A percentile compares a stretch with the other conserved stretches of the same genome.
Conservation (phyloP, 2,329 filamentous ascomycete genomes). For the Zymoseptoria crescenta region DNA sequence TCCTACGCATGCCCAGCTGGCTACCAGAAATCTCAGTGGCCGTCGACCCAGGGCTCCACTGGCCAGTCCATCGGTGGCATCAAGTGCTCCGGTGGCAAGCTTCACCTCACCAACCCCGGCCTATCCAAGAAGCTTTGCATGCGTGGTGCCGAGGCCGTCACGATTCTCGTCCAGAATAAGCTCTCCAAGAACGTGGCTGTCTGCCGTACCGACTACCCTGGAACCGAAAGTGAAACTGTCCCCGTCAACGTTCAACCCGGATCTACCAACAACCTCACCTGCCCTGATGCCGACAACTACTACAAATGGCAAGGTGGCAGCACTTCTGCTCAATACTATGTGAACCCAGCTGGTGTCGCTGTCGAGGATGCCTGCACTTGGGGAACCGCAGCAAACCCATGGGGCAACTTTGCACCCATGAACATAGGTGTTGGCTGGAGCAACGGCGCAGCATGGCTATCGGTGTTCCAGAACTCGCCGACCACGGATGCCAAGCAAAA, state of each 20-base stretch:
- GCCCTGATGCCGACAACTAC: constrained; percentile 63
- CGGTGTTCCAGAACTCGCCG: constrained; percentile 75
- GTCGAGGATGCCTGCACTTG: constrained; percentile 68
- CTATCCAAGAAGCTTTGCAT: constrained; percentile 65
- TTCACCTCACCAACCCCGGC: constrained; percentile 65
- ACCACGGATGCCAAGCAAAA: constrained; percentile 63
- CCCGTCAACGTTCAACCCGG: constrained; percentile 60
- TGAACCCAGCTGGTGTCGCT: constrained; percentile 71
- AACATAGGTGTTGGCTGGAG: constrained; percentile 75
- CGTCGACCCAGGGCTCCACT: constrained; percentile 64
- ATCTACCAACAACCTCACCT: constrained; percentile 56
- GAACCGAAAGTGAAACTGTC: constrained; percentile 80
- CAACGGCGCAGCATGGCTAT: constrained; percentile 65
- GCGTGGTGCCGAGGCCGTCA: constrained; percentile 54
- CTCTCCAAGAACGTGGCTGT: constrained; percentile 59
- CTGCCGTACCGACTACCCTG: constrained; percentile 95
- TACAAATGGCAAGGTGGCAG: constrained; percentile 66
- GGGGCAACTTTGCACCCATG: constrained; percentile 79
- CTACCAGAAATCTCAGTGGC: constrained; percentile 91
- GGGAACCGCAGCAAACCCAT: constrained; percentile 51
- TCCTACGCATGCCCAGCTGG: constrained; percentile 89
- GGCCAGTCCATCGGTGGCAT: constrained; percentile 85
- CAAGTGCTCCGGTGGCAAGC: constrained; percentile 68
- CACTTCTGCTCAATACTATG: constrained; percentile 93
- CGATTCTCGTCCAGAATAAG: constrained; percentile 66